A percentile compares a stretch with the other conserved stretches of the same genome.
These are phyloP conservation scores for Entomortierella chlamydospora DNA, from an alignment of 192 early-diverging fungal genomes.

Conservation along the genomic window DNA sequence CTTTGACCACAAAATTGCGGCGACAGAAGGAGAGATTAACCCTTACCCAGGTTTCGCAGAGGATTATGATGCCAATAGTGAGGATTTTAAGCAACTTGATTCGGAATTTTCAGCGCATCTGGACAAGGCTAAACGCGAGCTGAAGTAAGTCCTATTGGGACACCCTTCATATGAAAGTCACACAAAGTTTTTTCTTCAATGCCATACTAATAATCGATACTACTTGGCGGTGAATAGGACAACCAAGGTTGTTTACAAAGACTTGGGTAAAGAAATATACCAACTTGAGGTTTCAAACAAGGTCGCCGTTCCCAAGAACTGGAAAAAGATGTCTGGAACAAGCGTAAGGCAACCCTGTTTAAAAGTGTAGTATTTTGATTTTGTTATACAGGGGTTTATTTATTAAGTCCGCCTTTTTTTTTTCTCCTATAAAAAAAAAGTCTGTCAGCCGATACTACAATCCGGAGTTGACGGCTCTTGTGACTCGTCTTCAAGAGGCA, in stretches of 20 bases:
- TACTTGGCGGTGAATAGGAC: too few relatives aligned
- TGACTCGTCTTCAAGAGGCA: constrained; percentile 82
- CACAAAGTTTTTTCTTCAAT: background rate
- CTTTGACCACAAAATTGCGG: constrained; percentile 77
- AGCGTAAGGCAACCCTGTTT: constrained; percentile 67
- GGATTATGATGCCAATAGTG: constrained; percentile 79
- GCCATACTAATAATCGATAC: too few relatives aligned
- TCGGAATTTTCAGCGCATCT: constrained; percentile 75
- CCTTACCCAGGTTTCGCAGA: constrained; percentile 80
- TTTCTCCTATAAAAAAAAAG: too few relatives aligned
- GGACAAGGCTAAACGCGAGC: constrained; percentile 67
- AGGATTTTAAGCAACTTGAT: constrained; percentile 70
- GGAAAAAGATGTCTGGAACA: constrained; percentile 83
- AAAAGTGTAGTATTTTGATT: too few relatives aligned
- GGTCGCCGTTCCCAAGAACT: constrained; percentile 80
- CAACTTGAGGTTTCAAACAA: constrained; percentile 89
- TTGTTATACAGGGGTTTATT: too few relatives aligned
- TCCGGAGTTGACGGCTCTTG: constrained; percentile 68
- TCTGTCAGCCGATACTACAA: constrained; percentile 89
- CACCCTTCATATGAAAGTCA: too few relatives aligned
- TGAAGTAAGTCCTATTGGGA: constrained; percentile 71
- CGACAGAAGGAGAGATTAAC: constrained; percentile 68
- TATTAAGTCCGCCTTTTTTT: too few relatives aligned
- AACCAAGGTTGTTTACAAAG: constrained; percentile 79
- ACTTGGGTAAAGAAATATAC: constrained; percentile 96